Evolutionary conservation across 768 basidiomycete species (phyloP).

Genomic region (Leucocoprinus leucothites): DNA sequence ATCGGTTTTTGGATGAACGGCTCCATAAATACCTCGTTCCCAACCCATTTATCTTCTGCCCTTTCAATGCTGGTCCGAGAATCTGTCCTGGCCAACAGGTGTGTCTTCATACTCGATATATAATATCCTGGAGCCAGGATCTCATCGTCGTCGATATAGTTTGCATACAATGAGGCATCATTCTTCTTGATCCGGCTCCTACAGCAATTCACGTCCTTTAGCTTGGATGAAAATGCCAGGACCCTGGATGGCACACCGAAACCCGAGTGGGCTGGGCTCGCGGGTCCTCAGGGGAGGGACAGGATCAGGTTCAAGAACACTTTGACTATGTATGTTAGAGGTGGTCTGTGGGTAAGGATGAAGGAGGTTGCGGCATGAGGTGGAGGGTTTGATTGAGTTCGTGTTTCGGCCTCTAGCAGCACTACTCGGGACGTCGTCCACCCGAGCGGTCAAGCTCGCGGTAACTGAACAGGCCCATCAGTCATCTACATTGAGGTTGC

Average conservation of each 20-base stretch:
- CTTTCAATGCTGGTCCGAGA: slow-evolving; percentile 37
- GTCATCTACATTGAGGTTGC: too few relatives aligned
- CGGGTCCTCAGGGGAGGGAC: slow-evolving; percentile 35
- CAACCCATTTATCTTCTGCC: slow-evolving; percentile 36
- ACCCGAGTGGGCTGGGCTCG: slow-evolving; percentile 34
- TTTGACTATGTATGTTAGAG: slow-evolving; percentile 39
- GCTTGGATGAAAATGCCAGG: slow-evolving; percentile 34
- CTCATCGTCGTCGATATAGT: slow-evolving; percentile 22
- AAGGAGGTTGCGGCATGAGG: slow-evolving; percentile 10
- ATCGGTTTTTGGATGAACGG: slow-evolving; percentile 54
- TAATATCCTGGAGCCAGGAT: slow-evolving; percentile 37
- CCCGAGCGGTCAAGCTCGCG: too few relatives aligned
- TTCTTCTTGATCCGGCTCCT: slow-evolving; percentile 55
- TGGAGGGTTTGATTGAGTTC: too few relatives aligned
- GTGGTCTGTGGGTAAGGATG: slow-evolving; percentile 27
- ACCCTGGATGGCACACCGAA: slow-evolving; percentile 36
- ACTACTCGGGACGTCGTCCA: too few relatives aligned
- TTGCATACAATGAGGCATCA: slow-evolving; percentile 53
- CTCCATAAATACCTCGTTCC: slow-evolving; percentile 39
- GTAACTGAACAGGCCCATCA: too few relatives aligned
- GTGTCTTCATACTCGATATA: slow-evolving; percentile 9
- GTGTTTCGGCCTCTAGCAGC: too few relatives aligned
- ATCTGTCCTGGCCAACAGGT: slow-evolving; percentile 37
- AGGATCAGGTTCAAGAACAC: slow-evolving; percentile 25
- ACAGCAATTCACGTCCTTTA: slow-evolving; percentile 43